phyloP scores from a whole-genome alignment of 352 stramenopile species.

The Globisporangium lucens region DNA sequence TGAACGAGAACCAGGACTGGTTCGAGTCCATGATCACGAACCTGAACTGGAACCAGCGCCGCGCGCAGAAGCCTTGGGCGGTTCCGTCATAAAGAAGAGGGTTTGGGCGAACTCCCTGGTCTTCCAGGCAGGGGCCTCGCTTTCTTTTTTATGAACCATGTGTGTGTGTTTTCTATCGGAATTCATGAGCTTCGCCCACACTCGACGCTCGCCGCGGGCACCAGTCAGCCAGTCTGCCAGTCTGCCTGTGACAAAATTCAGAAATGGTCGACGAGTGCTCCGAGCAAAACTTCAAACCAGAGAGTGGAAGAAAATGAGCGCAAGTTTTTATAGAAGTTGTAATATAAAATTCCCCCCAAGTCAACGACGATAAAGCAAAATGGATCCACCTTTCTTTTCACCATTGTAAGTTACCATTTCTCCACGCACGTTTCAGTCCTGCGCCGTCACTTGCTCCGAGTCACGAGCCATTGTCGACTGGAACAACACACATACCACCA shows the following conservation, averaged over 20 bases:
- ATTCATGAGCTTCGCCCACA: neutral
- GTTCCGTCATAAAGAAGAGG: slow-evolving; percentile 14
- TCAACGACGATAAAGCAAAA: neutral
- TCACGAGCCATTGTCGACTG: slow-evolving; percentile 5
- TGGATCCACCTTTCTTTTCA: neutral
- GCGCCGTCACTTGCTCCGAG: neutral
- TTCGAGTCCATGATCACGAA: slow-evolving; percentile 91
- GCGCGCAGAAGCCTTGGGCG: slow-evolving; percentile 75
- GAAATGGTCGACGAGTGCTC: neutral
- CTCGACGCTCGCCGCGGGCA: neutral
- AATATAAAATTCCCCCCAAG: slow-evolving; percentile 11
- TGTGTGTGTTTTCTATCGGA: slow-evolving; percentile 4
- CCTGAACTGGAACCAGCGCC: slow-evolving; percentile 92
- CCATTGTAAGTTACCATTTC: neutral
- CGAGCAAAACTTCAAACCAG: neutral
- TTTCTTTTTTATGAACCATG: slow-evolving; percentile 3
- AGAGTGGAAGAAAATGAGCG: slow-evolving; percentile 1
- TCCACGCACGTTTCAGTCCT: neutral
- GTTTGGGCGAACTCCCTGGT: neutral
- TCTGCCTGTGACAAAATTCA: neutral
- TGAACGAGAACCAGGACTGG: slow-evolving; percentile 92
- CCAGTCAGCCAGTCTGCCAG: neutral
- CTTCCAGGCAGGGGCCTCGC: neutral
- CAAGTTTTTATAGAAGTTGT: slow-evolving; percentile 16
- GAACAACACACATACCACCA: neutral